A percentile compares a stretch with the other conserved stretches of the same genome.
Evolutionary conservation across 179 eudicot genomes (phyloP).

Genomic region (Beta lomatogona): DNA sequence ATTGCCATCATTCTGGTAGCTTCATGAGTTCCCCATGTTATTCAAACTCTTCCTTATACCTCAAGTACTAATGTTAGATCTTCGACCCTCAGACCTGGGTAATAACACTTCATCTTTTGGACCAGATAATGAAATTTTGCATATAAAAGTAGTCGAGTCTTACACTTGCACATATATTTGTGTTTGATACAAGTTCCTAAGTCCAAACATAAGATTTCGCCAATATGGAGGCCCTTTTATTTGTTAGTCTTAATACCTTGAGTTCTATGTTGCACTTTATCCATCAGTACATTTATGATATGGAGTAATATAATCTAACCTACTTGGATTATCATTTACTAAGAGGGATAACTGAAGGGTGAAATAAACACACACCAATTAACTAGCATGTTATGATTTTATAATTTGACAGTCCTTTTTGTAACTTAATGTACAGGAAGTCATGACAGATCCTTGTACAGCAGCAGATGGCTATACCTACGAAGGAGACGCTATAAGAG

Average conservation of each 20-base stretch:
- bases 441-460: constrained; percentile 78
- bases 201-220: not conserved
- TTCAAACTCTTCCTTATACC: not conserved
- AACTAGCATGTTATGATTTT: not conserved
- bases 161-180: too few relatives aligned
- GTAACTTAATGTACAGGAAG: constrained; percentile 50
- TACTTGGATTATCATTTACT: not conserved
- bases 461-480: constrained; percentile 93
- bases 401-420: not conserved
- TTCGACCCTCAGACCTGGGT: too few relatives aligned
- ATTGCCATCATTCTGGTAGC: not conserved
- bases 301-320: not conserved
- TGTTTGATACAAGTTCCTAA: too few relatives aligned
- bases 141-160: too few relatives aligned
- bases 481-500: constrained; percentile 81
- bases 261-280: not conserved
- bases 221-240: not conserved
- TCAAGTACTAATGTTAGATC: too few relatives aligned
- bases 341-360: not conserved
- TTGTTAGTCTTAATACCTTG: not conserved
- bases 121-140: too few relatives aligned
- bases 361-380: not conserved
- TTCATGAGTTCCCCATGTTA: too few relatives aligned
- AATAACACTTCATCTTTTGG: too few relatives aligned
- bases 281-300: not conserved